Conservation (phyloP, 139 green algal species). For the Micromonas commoda region DNA sequence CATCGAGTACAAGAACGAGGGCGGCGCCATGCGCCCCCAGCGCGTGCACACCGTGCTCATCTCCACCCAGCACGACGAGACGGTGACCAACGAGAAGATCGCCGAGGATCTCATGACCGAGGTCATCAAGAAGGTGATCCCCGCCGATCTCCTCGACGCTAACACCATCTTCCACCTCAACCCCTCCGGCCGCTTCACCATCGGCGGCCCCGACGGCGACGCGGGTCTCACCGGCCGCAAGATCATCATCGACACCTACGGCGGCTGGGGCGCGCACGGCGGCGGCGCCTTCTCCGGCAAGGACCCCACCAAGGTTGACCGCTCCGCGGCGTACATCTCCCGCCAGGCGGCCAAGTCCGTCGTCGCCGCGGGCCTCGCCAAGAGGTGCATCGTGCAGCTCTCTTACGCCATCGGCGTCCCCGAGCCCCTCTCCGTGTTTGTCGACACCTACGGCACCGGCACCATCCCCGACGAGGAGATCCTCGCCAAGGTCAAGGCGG, state of each 20-base stretch:
- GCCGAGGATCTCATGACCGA: constrained; percentile 87
- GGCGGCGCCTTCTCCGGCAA: constrained; percentile 97
- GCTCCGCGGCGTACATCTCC: constrained; percentile 96
- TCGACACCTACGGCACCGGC: constrained; percentile 97
- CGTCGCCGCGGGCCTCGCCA: constrained; percentile 82
- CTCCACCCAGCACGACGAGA: constrained; percentile 84
- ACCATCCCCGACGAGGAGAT: constrained; percentile 82
- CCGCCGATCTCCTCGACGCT: constrained; percentile 94
- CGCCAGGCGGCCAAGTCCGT: constrained; percentile 96
- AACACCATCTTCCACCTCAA: constrained; percentile 99
- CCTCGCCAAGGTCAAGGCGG: constrained; percentile 72
- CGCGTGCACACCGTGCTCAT: constrained; percentile 99
- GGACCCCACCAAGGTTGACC: constrained; percentile 74
- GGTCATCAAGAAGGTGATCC: constrained; percentile 98
- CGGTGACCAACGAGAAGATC: constrained; percentile 97
- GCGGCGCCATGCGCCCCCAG: constrained; percentile 76
- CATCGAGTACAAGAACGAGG: constrained; percentile 94
- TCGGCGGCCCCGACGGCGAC: constrained; percentile 94
- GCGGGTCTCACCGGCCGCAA: constrained; percentile 95
- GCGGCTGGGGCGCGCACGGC: constrained; percentile 96
- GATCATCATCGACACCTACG: constrained; percentile 99
- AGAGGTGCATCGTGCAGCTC: constrained; percentile 72
- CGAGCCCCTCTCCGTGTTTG: constrained; percentile 91
- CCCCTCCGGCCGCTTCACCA: constrained; percentile 93
- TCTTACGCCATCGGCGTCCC: constrained; percentile 96